These are phyloP conservation scores for Crinitomyces ghanaensis DNA, from an alignment of 805 yeast genomes.

Conservation along the genomic window DNA sequence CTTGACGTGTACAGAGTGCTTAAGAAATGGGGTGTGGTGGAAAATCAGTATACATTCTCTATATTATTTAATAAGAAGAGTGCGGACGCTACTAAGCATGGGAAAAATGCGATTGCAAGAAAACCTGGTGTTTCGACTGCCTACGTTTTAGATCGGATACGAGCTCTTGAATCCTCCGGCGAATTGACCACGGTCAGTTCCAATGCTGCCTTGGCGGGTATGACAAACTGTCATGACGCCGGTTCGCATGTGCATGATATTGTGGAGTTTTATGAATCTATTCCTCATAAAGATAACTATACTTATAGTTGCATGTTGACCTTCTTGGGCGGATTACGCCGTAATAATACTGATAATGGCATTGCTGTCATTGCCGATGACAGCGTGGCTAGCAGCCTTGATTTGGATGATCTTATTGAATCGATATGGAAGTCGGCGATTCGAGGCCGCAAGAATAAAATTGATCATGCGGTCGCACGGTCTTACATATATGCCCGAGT, in stretches of 20 bases:
- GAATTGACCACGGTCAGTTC: constrained; percentile 1
- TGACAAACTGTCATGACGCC: constrained; percentile 1
- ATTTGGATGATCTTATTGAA: too few relatives aligned
- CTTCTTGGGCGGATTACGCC: constrained; percentile 1
- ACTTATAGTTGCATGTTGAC: constrained; percentile 9
- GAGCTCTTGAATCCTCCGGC: background rate
- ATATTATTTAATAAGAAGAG: constrained; percentile 1
- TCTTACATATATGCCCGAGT: constrained; percentile 4
- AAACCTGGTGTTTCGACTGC: constrained; percentile 1
- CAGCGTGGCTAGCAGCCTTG: constrained; percentile 4
- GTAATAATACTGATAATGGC: too few relatives aligned
- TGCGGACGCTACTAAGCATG: too few relatives aligned
- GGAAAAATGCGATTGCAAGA: background rate
- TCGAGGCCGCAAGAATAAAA: background rate
- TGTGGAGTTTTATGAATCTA: constrained; percentile 5
- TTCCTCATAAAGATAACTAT: constrained; percentile 4
- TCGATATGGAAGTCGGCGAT: background rate
- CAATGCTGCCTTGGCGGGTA: constrained; percentile 7
- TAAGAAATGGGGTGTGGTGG: constrained; percentile 14
- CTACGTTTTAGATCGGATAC: background rate
- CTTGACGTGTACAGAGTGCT: constrained; percentile 6
- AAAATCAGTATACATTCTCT: constrained; percentile 7
- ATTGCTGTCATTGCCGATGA: background rate
- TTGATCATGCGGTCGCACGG: constrained; percentile 3
- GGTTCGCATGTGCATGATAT: constrained; percentile 3